These are phyloP conservation scores for Exophiala spinifera DNA, from an alignment of 2,329 filamentous ascomycete genomes.

Conservation along the genomic window DNA sequence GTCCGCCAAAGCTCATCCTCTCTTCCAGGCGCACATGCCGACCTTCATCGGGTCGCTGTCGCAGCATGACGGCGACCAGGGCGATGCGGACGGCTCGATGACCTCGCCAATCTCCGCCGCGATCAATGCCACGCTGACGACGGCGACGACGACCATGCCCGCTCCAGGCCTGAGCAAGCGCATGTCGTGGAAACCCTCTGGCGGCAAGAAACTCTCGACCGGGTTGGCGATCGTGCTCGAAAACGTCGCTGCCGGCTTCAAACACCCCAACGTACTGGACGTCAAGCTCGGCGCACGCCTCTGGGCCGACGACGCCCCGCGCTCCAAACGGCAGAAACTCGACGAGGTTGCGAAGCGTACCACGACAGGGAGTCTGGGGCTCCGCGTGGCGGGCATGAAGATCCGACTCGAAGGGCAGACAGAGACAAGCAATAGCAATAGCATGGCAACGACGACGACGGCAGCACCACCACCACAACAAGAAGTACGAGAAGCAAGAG, in stretches of 20 bases:
- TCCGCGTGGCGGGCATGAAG: conserved; percentile 65
- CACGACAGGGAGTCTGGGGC: conserved; percentile 49
- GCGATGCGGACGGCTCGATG: conserved; percentile 43
- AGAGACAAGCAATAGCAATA: conserved; percentile 41
- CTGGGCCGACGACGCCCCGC: conserved; percentile 70
- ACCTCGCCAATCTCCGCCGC: conserved; percentile 39
- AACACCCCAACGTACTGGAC: conserved; percentile 83
- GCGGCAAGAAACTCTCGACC: conserved; percentile 67
- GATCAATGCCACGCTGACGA: conserved; percentile 25
- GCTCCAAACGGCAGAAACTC: conserved; percentile 34
- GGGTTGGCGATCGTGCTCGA: conserved; percentile 78
- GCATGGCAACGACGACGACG: too few relatives aligned
- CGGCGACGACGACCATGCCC: conserved; percentile 30
- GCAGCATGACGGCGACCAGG: conserved; percentile 59
- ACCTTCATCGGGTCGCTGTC: conserved; percentile 75
- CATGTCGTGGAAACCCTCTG: conserved; percentile 46
- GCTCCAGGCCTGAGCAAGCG: conserved; percentile 22
- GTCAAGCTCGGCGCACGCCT: conserved; percentile 83
- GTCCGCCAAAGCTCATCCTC: conserved; percentile 62
- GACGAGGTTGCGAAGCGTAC: conserved; percentile 22
- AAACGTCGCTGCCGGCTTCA: conserved; percentile 78
- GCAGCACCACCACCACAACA: conserved; percentile 34
- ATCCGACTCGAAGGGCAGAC: conserved; percentile 46
- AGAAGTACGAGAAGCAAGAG: conserved; percentile 34
- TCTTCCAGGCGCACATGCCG: conserved; percentile 78